Evolutionary conservation across 345 rosid genomes (phyloP), one percentile per base, ranked within the genome.

Genomic region (Moricandia moricandioides): DNA sequence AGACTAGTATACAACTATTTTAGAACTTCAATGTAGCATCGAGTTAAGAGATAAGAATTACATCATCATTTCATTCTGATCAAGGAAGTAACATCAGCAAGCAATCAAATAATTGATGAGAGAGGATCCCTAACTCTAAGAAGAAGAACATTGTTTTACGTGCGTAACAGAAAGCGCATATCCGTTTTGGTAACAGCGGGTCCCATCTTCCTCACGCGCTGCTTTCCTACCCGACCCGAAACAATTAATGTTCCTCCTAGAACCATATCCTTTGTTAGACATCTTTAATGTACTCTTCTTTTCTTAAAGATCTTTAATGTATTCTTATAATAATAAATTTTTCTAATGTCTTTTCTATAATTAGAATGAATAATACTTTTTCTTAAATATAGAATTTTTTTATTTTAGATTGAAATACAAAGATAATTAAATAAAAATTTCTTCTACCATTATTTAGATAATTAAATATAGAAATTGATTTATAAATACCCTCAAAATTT

Each of bases 81-180:
- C 2, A 12, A 26, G 30, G 49, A 67, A 66, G 47, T 37, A 67
- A 69, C 6, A 43, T 17, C 17, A 59, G 67, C 67, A 29, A 59
- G 67, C 67, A 43, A 70, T 60, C 21, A 70, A 59, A 59, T 37
- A 60, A 11, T 58, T 70, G 13, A 70, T 58, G 55, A 69, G 55
- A 56, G 14, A 56, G 61, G 18, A 21, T 54, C 14, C 7, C 33
- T 5, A 24, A 56, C 29, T 17, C 27, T 11, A 27, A 56, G 35
- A 62, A 57, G 21, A 35, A 62, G 35, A 59, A 45, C 66, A 24
- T 75, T 30, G 72, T 75, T 67, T 67, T 74, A 65, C 29, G 67
- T 74, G 72, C 27, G 3, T 4, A 67, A 74, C 78, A 59, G 61
- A 74, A 74, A 74, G 54, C 54, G 73, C 62, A 75, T 59, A 75